A percentile compares a stretch with the other conserved stretches of the same genome.
These are phyloP conservation scores for Penicillium cataractarum DNA, from an alignment of 495 filamentous ascomycete genomes.

Conservation along the genomic window DNA sequence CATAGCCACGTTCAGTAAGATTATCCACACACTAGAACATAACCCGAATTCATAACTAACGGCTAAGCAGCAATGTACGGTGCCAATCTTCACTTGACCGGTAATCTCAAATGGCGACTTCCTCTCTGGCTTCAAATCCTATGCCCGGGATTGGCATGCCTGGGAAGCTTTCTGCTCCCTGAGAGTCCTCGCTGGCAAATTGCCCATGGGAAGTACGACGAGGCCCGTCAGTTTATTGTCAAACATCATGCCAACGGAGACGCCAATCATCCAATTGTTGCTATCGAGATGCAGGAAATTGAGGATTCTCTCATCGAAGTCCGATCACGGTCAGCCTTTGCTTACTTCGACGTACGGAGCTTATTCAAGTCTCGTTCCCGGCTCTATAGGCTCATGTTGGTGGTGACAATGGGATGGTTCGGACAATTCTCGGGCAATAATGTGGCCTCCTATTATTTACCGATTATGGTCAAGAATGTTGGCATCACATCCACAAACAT, in stretches of 20 bases:
- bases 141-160: neutral
- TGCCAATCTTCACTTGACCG: neutral
- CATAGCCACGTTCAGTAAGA: neutral
- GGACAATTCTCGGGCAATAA: neutral
- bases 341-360: neutral
- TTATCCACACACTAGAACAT: neutral
- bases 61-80: neutral
- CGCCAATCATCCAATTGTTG: neutral
- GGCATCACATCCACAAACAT: neutral
- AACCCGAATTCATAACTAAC: neutral
- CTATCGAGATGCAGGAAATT: neutral
- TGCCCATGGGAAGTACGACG: neutral
- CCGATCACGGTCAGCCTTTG: neutral
- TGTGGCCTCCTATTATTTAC: neutral
- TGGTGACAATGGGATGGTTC: neutral
- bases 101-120: neutral
- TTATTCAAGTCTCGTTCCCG: neutral
- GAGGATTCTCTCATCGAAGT: neutral
- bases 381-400: neutral
- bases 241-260: neutral
- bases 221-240: neutral
- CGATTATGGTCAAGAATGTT: neutral
- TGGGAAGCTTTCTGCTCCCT: neutral
- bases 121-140: neutral
- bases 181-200: slow-evolving; percentile 2